Base-by-base conservation (phyloP, 1,284 basidiomycete species). In the Sanghuangporus sanghuang region DNA sequence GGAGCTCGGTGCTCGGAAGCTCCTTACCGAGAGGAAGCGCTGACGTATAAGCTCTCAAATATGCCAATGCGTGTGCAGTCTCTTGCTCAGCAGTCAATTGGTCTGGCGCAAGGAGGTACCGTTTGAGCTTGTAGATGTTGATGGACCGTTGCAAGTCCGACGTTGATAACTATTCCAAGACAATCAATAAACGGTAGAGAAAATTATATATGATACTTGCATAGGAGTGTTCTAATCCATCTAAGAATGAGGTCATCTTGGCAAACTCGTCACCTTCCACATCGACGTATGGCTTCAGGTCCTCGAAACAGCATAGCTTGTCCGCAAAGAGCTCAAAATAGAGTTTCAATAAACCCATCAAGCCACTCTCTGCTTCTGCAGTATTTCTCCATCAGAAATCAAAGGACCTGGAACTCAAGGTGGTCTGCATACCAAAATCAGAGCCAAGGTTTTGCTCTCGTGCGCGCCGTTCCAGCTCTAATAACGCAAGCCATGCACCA, bases 231-330 rank as follows among this genome's bases (percentile, higher is more conserved):
- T 80, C 73, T 62, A 81, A 73, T 46, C 73, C 72, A 61, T 82
- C 74, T 21, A 91, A 75, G 72, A 83, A 84, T n/a, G 79, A 70
- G 21, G 78, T 81, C 85, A 89, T 90, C 63, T 75, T 74, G 9
- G 73, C 62, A 12, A 81, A 72, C 11, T 81, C 79, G 2, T 81
- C 78, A 52, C 75, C 78, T 36, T 79, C 74, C 3, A 89, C 74
- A 7, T 71, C 69, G 46, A 85, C 73, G 71, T 89, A 94, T 4
- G 85, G 84, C 67, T 81, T 81, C 52, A 96, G 75, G 69, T 96
- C 94, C 73, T 95, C 93, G 67, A 86, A 92, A 72, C 92, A 94
- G 73, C 90, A 93, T 5, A 87, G 78, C 74, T 95, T 96, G 72
- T 86, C 84, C 11, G 89, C 88, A 70, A 94, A 86, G 63, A 77